Conservation (phyloP, 306 rosid species). For the Gastrolobium bilobum region DNA sequence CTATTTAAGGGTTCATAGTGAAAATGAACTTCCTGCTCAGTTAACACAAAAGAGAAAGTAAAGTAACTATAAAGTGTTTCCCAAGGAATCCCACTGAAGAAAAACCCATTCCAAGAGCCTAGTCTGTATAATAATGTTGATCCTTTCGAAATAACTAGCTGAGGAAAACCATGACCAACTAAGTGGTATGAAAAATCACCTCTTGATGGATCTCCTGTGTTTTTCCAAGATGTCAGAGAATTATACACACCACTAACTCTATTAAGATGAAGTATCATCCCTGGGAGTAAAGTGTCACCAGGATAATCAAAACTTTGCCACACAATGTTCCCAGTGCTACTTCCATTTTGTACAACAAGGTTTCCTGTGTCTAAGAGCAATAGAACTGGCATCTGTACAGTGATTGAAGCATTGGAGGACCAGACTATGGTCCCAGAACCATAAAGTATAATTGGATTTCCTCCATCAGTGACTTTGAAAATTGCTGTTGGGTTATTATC, state of each 20-base stretch:
- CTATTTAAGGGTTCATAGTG: background rate
- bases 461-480: conserved; percentile 34
- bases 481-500: background rate
- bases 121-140: background rate
- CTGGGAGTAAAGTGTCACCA: conserved; percentile 39
- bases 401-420: conserved; percentile 44
- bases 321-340: background rate
- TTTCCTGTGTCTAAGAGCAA: conserved; percentile 48
- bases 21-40: conserved; percentile 30
- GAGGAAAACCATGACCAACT: conserved; percentile 44
- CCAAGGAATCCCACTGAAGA: conserved; percentile 10
- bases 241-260: conserved; percentile 19
- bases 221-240: conserved; percentile 32
- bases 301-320: conserved; percentile 60
- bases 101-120: conserved; percentile 50
- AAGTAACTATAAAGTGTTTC: background rate
- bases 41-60: conserved; percentile 16
- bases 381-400: background rate
- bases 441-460: conserved; percentile 43
- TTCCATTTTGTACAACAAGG: conserved; percentile 33
- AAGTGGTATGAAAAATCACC: conserved; percentile 41
- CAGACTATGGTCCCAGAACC: conserved; percentile 35
- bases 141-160: conserved; percentile 15
- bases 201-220: conserved; percentile 5
- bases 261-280: conserved; percentile 37